phyloP scores from a whole-genome alignment of 2,329 filamentous ascomycete genomes.

The Cercospora sp. region DNA sequence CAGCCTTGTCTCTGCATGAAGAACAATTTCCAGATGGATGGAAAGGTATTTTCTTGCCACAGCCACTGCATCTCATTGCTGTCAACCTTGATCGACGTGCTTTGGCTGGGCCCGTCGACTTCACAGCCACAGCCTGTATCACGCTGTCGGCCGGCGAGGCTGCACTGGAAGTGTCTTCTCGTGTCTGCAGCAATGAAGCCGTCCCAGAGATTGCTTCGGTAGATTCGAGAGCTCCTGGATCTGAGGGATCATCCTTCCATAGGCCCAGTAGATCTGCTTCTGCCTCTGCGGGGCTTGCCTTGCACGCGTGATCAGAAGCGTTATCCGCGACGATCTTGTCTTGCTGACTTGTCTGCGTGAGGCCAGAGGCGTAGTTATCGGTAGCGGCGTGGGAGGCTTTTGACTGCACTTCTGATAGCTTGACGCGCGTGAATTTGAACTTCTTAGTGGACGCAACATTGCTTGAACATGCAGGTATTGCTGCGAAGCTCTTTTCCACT shows the following conservation, averaged over 20 bases:
- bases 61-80: slow-evolving; percentile 9
- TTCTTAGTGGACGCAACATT: background rate
- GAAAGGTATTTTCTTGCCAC: slow-evolving; percentile 10
- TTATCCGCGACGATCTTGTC: background rate
- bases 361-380: background rate
- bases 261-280: background rate
- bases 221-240: background rate
- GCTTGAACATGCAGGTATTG: background rate
- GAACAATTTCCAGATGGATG: slow-evolving; percentile 14
- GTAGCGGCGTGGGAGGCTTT: background rate
- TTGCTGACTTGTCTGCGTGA: background rate
- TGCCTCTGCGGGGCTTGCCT: background rate
- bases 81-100: background rate
- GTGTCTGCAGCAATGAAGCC: background rate
- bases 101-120: background rate
- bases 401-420: background rate
- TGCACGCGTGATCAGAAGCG: background rate
- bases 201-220: background rate
- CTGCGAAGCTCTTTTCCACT: slow-evolving; percentile 9
- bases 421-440: slow-evolving; percentile 8
- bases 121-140: background rate
- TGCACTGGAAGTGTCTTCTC: background rate
- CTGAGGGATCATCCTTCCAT: background rate
- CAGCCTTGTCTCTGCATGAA: slow-evolving; percentile 8
- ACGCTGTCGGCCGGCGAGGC: slow-evolving; percentile 21